phyloP scores from a whole-genome alignment of 108 stramenopile species.

The Fistulifera pelliculosa region DNA sequence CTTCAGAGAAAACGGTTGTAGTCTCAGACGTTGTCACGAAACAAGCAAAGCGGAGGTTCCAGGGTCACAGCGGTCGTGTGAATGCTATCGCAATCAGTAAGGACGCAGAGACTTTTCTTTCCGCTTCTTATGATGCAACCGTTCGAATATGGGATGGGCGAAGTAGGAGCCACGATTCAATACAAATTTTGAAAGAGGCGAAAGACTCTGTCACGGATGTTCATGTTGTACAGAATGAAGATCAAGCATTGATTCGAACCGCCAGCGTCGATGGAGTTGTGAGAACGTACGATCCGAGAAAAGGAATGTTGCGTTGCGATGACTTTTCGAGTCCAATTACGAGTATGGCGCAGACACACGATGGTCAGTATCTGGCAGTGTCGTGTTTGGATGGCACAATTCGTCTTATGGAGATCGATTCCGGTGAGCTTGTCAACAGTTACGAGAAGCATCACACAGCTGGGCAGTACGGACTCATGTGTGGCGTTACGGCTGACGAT shows the following conservation, averaged over 20 bases:
- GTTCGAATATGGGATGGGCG: constrained; percentile 74
- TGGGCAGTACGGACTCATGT: constrained; percentile 54
- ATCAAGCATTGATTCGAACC: constrained; percentile 33
- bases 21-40: constrained; percentile 64
- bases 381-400: constrained; percentile 73
- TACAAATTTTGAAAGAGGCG: constrained; percentile 66
- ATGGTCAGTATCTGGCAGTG: constrained; percentile 47
- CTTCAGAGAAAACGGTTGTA: constrained; percentile 58
- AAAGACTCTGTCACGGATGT: constrained; percentile 73
- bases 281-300: constrained; percentile 68
- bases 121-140: constrained; percentile 69
- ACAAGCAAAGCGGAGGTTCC: constrained; percentile 41
- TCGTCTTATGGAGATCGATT: constrained; percentile 40
- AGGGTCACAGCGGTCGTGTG: constrained; percentile 54
- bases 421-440: constrained; percentile 40
- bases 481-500: constrained; percentile 63
- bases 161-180: constrained; percentile 32
- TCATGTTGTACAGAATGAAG: constrained; percentile 17
- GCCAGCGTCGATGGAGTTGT: constrained; percentile 70
- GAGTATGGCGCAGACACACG: constrained; percentile 42
- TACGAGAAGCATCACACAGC: constrained; percentile 35
- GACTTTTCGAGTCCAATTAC: constrained; percentile 50
- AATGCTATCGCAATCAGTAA: constrained; percentile 52
- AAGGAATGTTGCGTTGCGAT: constrained; percentile 37
- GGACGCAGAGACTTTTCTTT: constrained; percentile 39